Evolutionary conservation across 306 rosid genomes (phyloP), one percentile per base, ranked within the genome.

Genomic region (Inga leiocalycina): DNA sequence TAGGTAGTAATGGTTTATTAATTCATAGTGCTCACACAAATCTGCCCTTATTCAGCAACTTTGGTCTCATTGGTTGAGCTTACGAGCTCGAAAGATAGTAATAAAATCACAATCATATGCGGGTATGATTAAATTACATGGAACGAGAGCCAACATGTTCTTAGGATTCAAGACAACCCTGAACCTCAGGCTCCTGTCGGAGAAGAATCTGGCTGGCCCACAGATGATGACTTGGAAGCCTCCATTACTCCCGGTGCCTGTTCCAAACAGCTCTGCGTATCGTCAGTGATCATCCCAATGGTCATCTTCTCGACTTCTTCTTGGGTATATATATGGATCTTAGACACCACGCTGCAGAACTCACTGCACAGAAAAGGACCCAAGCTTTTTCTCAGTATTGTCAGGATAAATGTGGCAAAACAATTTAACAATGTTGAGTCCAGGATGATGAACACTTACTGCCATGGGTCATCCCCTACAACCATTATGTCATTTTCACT

Each of bases 231-330:
- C 82, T 95, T 95, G 3, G 99, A 95, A 27, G 87, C 90, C 82
- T 92, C 98, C 85, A 87, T 88, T 64, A 79, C 79, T 27, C 88
- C 83, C 6, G 96, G 93, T 69, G 94, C 90, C 82, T 95, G 92
- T 71, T 95, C 98, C 88, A 95, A 92, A 88, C 97, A 91, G 84
- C 98, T 95, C 69, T 92, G 97, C 12, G 89, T 92, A 70, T 93
- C 99, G 75, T 95, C 94, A 79, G 88, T 95, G 56, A 79, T 82
- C 88, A 93, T 81, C 84, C 96, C 97, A 44, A 89, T 69, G 16
- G 92, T 92, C 99, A 95, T 93, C 93, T 93, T 95, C 90, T 92
- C 99, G 80, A 95, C 98, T 88, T 95, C 98, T 88, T 93, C 98
- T 88, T 78, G 90, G 81, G 93, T 92, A 69, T 93, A 79, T 79